Percentiles rank a stretch among this genome's conserved stretches.
phyloP scores from a whole-genome alignment of 495 filamentous ascomycete genomes.

The Amniculicola lignicola region DNA sequence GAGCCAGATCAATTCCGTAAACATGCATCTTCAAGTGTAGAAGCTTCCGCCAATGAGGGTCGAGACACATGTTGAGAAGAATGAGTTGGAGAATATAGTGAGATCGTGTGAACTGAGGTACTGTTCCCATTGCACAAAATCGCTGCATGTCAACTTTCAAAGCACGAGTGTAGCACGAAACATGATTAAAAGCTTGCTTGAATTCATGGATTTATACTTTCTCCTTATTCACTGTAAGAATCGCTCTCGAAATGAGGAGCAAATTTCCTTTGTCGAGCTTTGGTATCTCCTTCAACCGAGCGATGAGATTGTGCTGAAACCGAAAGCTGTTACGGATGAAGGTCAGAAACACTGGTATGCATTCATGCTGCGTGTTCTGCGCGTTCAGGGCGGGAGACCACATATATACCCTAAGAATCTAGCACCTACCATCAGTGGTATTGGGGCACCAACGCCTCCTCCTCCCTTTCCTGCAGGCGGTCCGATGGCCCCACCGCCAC shows the following conservation, averaged over 20 bases:
- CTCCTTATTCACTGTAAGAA: background rate
- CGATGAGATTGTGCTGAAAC: conserved; percentile 5
- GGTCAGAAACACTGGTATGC: background rate
- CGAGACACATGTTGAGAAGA: too few relatives aligned
- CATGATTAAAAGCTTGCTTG: background rate
- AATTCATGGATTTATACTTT: background rate
- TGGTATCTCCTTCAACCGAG: conserved; percentile 9
- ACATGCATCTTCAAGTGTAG: too few relatives aligned
- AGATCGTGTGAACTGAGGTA: too few relatives aligned
- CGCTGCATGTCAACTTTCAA: background rate
- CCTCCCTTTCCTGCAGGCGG: background rate
- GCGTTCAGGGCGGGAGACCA: conserved; percentile 5
- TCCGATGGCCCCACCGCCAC: background rate
- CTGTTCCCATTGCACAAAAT: background rate
- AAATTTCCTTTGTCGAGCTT: conserved; percentile 1
- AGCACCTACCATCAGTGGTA: background rate
- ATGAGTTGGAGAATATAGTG: too few relatives aligned
- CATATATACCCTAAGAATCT: background rate
- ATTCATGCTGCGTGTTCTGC: background rate
- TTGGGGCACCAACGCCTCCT: background rate
- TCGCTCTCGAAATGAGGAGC: background rate
- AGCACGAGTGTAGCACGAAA: background rate
- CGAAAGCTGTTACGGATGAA: background rate
- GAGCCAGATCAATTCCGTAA: too few relatives aligned
- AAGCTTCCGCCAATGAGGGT: too few relatives aligned